Base-by-base conservation (phyloP, 495 filamentous ascomycete species). In the Penicillium taxi region DNA sequence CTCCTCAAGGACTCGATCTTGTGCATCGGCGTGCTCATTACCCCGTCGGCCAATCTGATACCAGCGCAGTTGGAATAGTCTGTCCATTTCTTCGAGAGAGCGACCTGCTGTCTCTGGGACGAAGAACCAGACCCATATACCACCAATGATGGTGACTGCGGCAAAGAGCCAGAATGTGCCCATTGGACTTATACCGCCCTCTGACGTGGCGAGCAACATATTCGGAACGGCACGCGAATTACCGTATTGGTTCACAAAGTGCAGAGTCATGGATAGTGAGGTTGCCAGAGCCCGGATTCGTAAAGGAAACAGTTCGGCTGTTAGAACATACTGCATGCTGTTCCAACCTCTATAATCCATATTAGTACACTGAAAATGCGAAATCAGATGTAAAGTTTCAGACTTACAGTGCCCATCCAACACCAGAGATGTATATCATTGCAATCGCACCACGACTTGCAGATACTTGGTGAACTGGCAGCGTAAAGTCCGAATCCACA, bases 171-270 rank as follows among this genome's bases (percentile, higher is more conserved):
- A 77, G 54, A 86, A 83, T 55, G 83, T 86, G 26, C 64, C 66
- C 49, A 59, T 56, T 22, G 64, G 66, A 9, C 45, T 52, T 24
- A 68, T 65, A 9, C 66, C 66, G 8, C 80, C 52, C 38, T 66
- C 6, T 41, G 63, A 16, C 44, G 67, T 57, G 65, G 70, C 23
- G 5, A 55, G 47, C 30, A 44, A 64, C 75, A 83, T 80, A 39
- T 75, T 73, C 59, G 74, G 50, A 4, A 68, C 61, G 0, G 66
- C 64, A 7, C 66, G 63, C 2, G 78, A 64, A 52, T 81, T 82
- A 25, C 80, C 80, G 41, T 84, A 84, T 56, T 86, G 81, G 44
- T 82, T 82, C 24, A 65, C 80, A 53, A 83, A 84, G 50, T 86
- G 80, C 36, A 84, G 66, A 1, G 64, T 67, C 66, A 70, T 70